A percentile compares a stretch with the other conserved stretches of the same genome.
These are phyloP conservation scores for Cutaneotrichosporon cyanovorans DNA, from an alignment of 1,284 basidiomycete species.

Conservation along the genomic window DNA sequence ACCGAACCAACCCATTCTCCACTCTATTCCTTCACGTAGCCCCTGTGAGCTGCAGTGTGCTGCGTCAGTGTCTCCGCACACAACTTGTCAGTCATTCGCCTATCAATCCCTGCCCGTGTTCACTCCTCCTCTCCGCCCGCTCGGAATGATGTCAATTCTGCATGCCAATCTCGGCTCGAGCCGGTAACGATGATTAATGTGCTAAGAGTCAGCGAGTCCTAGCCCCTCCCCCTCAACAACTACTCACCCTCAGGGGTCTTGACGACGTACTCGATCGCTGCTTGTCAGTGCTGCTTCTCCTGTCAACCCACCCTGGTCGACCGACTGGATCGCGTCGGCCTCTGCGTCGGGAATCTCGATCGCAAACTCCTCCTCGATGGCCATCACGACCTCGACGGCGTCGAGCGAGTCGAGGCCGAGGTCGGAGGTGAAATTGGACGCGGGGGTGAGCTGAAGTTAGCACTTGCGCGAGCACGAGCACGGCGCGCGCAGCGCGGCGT, in stretches of 20 bases:
- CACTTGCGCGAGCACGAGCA: too few relatives aligned
- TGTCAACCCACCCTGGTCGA: slow-evolving; percentile 72
- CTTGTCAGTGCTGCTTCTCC: slow-evolving; percentile 7
- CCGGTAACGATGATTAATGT: slow-evolving; percentile 18
- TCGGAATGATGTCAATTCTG: slow-evolving; percentile 17
- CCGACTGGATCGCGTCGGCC: slow-evolving; percentile 94
- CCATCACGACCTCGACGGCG: slow-evolving; percentile 98
- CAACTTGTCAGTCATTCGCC: too few relatives aligned
- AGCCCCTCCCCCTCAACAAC: not conserved
- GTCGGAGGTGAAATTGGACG: slow-evolving; percentile 75
- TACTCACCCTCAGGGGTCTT: slow-evolving; percentile 52
- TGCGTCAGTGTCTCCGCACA: too few relatives aligned
- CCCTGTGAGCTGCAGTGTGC: too few relatives aligned
- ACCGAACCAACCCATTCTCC: too few relatives aligned
- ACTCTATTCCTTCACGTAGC: too few relatives aligned
- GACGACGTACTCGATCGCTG: slow-evolving; percentile 95
- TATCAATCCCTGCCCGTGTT: too few relatives aligned
- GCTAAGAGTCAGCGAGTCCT: slow-evolving; percentile 9
- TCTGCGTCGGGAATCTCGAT: slow-evolving; percentile 85
- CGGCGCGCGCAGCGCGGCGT: too few relatives aligned
- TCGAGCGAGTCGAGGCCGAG: slow-evolving; percentile 95
- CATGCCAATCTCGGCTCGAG: slow-evolving; percentile 20
- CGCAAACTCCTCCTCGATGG: slow-evolving; percentile 86
- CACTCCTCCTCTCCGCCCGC: too few relatives aligned
- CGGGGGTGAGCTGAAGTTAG: slow-evolving; percentile 57